phyloP scores from a whole-genome alignment of 257 asterid species.

The Solanum ahanhuiri region DNA sequence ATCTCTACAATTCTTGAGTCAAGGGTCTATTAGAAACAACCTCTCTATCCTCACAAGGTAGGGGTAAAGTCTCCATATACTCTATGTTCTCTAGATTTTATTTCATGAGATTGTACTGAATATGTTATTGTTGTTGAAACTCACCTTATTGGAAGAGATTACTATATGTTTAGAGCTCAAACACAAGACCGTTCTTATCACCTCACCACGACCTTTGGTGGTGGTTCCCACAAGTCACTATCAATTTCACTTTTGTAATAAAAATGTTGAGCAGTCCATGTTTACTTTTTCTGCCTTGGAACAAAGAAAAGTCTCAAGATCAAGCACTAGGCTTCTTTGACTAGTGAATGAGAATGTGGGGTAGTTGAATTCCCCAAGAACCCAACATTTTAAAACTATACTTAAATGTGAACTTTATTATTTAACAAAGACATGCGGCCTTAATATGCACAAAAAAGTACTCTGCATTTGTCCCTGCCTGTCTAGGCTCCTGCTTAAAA shows the following conservation, averaged over 20 bases:
- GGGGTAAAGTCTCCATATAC: not conserved
- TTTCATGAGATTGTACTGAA: not conserved
- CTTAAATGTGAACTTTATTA: not conserved
- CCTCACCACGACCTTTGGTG: not conserved
- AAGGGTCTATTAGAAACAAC: rapidly evolving
- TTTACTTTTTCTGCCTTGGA: not conserved
- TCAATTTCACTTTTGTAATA: not conserved
- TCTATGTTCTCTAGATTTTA: rapidly evolving
- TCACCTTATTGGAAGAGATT: not conserved
- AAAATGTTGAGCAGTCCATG: not conserved
- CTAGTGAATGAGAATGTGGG: constrained; percentile 3
- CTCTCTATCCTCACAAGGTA: not conserved
- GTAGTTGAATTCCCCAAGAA: constrained; percentile 3
- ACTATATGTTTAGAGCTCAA: not conserved
- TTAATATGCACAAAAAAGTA: not conserved
- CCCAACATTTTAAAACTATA: constrained; percentile 11
- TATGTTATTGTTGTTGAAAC: rapidly evolving
- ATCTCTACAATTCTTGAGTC: not conserved
- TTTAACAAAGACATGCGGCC: not conserved
- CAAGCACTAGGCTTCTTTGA: constrained; percentile 10
- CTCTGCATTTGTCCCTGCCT: not conserved
- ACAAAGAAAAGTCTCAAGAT: not conserved
- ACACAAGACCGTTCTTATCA: not conserved
- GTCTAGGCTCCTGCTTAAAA: not conserved
- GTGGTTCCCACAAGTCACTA: not conserved